These are phyloP conservation scores for Mikania micrantha DNA, from an alignment of 129 eudicot genomes.

Conservation along the genomic window DNA sequence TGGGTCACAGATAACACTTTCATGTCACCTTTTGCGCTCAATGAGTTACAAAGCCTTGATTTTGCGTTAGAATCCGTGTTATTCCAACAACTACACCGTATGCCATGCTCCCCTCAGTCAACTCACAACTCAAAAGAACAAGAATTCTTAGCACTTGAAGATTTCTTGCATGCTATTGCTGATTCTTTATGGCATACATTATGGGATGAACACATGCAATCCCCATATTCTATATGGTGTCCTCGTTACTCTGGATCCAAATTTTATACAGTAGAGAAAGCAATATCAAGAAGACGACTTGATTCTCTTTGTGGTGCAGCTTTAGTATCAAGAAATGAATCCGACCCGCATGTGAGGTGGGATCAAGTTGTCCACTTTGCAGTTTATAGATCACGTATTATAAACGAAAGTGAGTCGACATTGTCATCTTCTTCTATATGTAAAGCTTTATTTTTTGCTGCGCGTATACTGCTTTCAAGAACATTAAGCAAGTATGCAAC, in stretches of 20 bases:
- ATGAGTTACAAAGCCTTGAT: slow-evolving; percentile 67
- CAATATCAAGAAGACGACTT: slow-evolving; percentile 57
- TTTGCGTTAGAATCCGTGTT: slow-evolving; percentile 71
- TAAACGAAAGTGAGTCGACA: slow-evolving; percentile 39
- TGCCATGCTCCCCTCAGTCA: slow-evolving; percentile 60
- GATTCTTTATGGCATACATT: slow-evolving; percentile 77
- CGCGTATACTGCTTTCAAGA: slow-evolving; percentile 69
- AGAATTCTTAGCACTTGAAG: slow-evolving; percentile 71
- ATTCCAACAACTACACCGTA: slow-evolving; percentile 79
- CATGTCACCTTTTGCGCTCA: slow-evolving; percentile 53
- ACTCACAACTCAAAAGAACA: slow-evolving; percentile 56
- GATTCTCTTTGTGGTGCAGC: slow-evolving; percentile 63
- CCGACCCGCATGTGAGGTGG: slow-evolving; percentile 55
- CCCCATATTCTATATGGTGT: slow-evolving; percentile 58
- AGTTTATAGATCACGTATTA: slow-evolving; percentile 47
- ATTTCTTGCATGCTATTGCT: slow-evolving; percentile 71
- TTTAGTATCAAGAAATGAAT: slow-evolving; percentile 43
- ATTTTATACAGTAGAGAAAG: slow-evolving; percentile 73
- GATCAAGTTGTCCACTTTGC: slow-evolving; percentile 72
- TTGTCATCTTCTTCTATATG: slow-evolving; percentile 44
- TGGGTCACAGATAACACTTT: slow-evolving; percentile 51
- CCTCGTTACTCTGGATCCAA: slow-evolving; percentile 71
- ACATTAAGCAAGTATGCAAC: slow-evolving; percentile 45
- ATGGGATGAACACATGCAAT: slow-evolving; percentile 54
- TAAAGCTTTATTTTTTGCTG: slow-evolving; percentile 68